Base-by-base conservation (phyloP, 2,329 filamentous ascomycete genomes). In the Fusarium nygamai region DNA sequence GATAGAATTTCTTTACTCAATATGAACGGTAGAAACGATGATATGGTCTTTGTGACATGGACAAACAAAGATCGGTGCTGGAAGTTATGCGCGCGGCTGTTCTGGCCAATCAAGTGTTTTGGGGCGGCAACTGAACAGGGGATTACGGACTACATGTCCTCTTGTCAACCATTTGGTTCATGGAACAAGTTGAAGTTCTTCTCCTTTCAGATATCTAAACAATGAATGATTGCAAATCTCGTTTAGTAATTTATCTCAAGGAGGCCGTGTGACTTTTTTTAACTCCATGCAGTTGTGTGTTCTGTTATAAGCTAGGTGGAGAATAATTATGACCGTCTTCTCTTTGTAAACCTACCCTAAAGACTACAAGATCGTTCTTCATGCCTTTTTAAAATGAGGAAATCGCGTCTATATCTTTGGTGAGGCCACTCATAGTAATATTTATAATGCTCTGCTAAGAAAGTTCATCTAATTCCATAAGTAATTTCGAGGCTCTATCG, bases 191-290 rank as follows among this genome's bases (percentile, higher is more conserved):
- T 2, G 1, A 27, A 9, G 6, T 8, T 16, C 17, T 12, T 20
- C 17, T 4, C 3, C 2, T 14, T 24, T 14, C 12, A 24, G 1
- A 12, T 12, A 8, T 22, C 6, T 12, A 16, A 6, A 27, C 6
- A 27, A 27, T 11, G 2, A 27, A 16, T 16, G 2, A 2, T 2
- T 5, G 7, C 9, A 16, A 8, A 20, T 1, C 0, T 0, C 6
- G 6, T 20, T 8, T 3, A 10, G 2, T 6, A 27, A 3, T 5
- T 3, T 6, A 8, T 4, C 4, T 3, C 2, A 4, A 51, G 9
- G n/a, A 14, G 31, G 2, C 2, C 6, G 0, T 12, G 1, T 11
- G 5, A 36, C 19, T 27, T 16, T 12, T n/a, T n/a, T n/a, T n/a
- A n/a, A n/a, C n/a, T n/a, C 12, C 24, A 12, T 6, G 7, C 14